Conservation (phyloP, 163 green algal genomes). For the Trebouxia gelatinosa region DNA sequence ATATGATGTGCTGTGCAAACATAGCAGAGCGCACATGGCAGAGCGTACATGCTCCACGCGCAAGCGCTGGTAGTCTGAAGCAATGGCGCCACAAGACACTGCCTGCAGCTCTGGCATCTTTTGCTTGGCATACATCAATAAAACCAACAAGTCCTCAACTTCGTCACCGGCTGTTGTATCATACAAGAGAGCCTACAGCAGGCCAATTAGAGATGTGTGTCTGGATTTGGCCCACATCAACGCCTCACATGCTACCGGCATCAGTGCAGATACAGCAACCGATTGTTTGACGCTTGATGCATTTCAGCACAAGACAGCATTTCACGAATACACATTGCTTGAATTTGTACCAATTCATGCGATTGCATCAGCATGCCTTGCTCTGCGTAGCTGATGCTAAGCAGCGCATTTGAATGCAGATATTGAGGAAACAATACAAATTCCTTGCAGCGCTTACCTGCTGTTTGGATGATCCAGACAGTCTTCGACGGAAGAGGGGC, state of each 20-base stretch:
- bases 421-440: background rate
- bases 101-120: conserved; percentile 58
- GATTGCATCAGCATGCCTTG: background rate
- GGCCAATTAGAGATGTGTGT: background rate
- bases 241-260: too few species aligned
- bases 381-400: background rate
- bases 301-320: too few species aligned
- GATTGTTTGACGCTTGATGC: too few species aligned
- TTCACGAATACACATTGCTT: too few species aligned
- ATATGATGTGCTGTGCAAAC: too few species aligned
- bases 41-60: conserved; percentile 87
- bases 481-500: conserved; percentile 80
- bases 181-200: conserved; percentile 68
- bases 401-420: background rate
- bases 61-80: conserved; percentile 96
- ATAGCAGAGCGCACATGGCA: background rate
- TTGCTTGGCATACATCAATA: conserved; percentile 77
- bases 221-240: too few species aligned
- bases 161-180: conserved; percentile 79
- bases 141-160: conserved; percentile 88
- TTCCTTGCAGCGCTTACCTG: too few species aligned
- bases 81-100: conserved; percentile 89
- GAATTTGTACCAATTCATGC: too few species aligned
- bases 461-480: conserved; percentile 58
- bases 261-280: too few species aligned